A percentile compares a stretch with the other conserved stretches of the same genome.
Evolutionary conservation across 345 rosid genomes (phyloP).

Genomic region (Carallia pectinifolia): DNA sequence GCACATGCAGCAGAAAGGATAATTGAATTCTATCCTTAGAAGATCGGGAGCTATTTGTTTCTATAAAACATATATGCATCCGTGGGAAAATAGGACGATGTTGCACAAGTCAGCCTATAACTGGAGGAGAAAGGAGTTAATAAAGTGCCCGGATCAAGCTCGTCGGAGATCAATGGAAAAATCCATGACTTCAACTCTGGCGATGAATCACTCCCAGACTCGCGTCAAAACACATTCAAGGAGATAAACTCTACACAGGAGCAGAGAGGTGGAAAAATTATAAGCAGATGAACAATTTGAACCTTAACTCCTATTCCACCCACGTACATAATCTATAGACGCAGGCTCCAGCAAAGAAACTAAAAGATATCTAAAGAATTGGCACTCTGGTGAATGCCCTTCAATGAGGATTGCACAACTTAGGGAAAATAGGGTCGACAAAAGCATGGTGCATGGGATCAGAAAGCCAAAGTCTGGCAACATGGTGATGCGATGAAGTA

Average conservation of each 20-base stretch:
- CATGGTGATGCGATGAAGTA: conserved; percentile 56
- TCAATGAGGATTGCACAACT: conserved; percentile 15
- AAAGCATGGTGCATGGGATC: conserved; percentile 60
- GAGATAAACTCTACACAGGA: too few relatives aligned
- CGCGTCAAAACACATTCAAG: conserved; percentile 14
- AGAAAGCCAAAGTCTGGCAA: conserved; percentile 65
- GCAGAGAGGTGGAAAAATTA: not conserved
- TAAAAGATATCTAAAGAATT: conserved; percentile 1
- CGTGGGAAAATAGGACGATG: conserved; percentile 55
- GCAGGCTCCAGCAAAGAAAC: not conserved
- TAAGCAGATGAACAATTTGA: not conserved
- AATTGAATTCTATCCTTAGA: too few relatives aligned
- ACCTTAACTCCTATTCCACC: not conserved
- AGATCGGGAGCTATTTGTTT: conserved; percentile 10
- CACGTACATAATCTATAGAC: conserved; percentile 1
- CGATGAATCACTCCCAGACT: conserved; percentile 48
- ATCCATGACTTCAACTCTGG: conserved; percentile 56
- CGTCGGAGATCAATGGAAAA: conserved; percentile 36
- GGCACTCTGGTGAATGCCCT: not conserved
- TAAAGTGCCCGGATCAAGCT: conserved; percentile 57
- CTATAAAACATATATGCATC: conserved; percentile 60
- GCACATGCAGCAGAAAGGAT: too few relatives aligned
- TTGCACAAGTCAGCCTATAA: conserved; percentile 50
- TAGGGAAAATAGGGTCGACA: conserved; percentile 60
- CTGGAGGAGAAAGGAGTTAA: conserved; percentile 54